These are phyloP conservation scores for Podaxis mareebaensis DNA, from an alignment of 768 basidiomycete species.

Conservation along the genomic window DNA sequence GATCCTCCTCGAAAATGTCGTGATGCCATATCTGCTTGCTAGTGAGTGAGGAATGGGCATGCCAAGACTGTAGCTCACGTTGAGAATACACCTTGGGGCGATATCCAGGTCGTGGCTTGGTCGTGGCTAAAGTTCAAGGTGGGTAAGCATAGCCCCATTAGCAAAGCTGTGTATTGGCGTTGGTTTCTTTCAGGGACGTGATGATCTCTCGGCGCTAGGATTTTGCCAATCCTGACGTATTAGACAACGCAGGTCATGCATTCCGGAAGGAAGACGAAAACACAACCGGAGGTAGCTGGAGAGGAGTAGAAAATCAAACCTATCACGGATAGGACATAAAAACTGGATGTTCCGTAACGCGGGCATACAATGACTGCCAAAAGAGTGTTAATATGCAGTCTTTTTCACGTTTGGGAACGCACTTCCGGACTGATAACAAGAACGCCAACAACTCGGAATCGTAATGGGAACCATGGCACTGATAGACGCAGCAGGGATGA, in stretches of 20 bases:
- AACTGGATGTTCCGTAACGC: background rate
- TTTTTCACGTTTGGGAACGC: background rate
- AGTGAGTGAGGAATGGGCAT: background rate
- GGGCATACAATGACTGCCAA: background rate
- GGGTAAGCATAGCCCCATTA: background rate
- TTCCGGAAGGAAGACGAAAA: background rate
- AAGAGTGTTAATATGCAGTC: background rate
- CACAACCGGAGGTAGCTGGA: background rate
- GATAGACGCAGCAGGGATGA: background rate
- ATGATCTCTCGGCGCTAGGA: background rate
- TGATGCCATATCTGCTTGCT: background rate
- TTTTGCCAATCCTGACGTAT: background rate
- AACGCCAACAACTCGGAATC: background rate
- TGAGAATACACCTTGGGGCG: too few relatives aligned
- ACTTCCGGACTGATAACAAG: background rate
- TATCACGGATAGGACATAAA: background rate
- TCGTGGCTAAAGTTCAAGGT: background rate
- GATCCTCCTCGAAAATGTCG: background rate
- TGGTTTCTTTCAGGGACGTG: background rate
- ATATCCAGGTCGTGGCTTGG: background rate
- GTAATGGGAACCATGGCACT: background rate
- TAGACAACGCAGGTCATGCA: background rate
- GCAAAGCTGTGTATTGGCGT: background rate
- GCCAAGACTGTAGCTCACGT: background rate
- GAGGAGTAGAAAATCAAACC: background rate